A percentile compares a stretch with the other conserved stretches of the same genome.
Conservation (phyloP, 495 filamentous ascomycete species). For the Penicillium verhagenii region DNA sequence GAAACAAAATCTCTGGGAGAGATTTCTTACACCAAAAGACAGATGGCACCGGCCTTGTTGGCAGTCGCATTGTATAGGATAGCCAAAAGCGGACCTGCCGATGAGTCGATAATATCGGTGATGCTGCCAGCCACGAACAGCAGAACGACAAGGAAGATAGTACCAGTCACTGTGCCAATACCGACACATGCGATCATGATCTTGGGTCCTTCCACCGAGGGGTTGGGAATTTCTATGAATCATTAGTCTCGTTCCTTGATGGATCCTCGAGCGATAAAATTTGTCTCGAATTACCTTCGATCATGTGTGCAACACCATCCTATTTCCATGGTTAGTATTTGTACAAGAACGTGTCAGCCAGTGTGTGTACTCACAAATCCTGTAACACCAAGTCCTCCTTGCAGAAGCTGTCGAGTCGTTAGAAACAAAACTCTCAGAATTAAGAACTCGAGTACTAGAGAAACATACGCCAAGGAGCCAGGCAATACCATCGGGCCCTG, state of each 20-base stretch:
- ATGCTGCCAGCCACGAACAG: slow-evolving; percentile 63
- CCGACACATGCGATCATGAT: slow-evolving; percentile 72
- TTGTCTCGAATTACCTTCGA: slow-evolving; percentile 33
- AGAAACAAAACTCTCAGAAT: slow-evolving; percentile 7
- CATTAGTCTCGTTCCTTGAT: slow-evolving; percentile 10
- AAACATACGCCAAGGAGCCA: slow-evolving; percentile 58
- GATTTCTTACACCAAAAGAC: slow-evolving; percentile 58
- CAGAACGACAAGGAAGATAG: slow-evolving; percentile 64
- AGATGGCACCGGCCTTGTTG: slow-evolving; percentile 63
- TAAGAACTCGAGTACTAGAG: too few species aligned
- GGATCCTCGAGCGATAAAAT: background rate
- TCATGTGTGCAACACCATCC: slow-evolving; percentile 56
- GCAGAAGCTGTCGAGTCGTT: slow-evolving; percentile 44
- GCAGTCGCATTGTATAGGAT: slow-evolving; percentile 70
- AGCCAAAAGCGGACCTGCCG: slow-evolving; percentile 64
- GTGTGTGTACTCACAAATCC: slow-evolving; percentile 47
- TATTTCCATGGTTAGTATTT: slow-evolving; percentile 24
- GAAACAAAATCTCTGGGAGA: background rate
- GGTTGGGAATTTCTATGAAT: slow-evolving; percentile 64
- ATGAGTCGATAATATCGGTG: slow-evolving; percentile 57
- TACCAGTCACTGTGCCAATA: slow-evolving; percentile 67
- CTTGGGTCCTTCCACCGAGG: slow-evolving; percentile 62
- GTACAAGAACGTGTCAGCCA: background rate
- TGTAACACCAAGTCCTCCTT: slow-evolving; percentile 61
- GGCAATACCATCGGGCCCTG: slow-evolving; percentile 60